Evolutionary conservation across 257 asterid species (phyloP).

Genomic region (Gentiana macrophylla): DNA sequence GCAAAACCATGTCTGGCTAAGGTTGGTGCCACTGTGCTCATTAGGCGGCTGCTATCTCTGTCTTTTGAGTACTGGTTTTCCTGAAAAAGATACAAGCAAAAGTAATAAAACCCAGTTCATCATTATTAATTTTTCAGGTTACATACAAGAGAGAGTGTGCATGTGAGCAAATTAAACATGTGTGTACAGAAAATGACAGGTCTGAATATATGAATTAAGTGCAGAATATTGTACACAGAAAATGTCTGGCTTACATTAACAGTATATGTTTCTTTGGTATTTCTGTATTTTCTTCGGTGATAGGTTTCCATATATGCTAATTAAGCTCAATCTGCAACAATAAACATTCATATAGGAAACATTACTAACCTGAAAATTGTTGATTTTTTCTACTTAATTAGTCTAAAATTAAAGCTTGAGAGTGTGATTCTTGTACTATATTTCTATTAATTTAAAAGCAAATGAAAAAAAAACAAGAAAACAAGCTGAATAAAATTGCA

Average conservation of each 20-base stretch:
- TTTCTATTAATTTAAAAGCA: not conserved
- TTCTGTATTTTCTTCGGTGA: slow-evolving; percentile 50
- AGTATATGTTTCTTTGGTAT: slow-evolving; percentile 21
- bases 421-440: no score
- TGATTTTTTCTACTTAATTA: no score
- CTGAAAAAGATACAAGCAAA: slow-evolving; percentile 16
- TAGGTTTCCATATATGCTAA: slow-evolving; percentile 50
- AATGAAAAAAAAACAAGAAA: not conserved
- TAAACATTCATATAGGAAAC: not conserved
- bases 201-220: not conserved
- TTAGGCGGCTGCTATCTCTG: slow-evolving; percentile 9
- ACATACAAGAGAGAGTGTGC: slow-evolving; percentile 11
- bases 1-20: slow-evolving; percentile 16
- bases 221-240: not conserved
- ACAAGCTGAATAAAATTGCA: not conserved
- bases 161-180: slow-evolving; percentile 10
- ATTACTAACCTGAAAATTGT: no score
- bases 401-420: no score
- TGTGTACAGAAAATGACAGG: not conserved
- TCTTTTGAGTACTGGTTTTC: slow-evolving; percentile 12
- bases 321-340: slow-evolving; percentile 20
- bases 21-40: slow-evolving; percentile 14
- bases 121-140: not conserved
- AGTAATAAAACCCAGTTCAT: slow-evolving; percentile 3
- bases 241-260: slow-evolving; percentile 16